Percentiles rank a stretch among this genome's conserved stretches.
These are phyloP conservation scores for Kwoniella sp. DNA, from an alignment of 768 basidiomycete genomes.

Conservation along the genomic window DNA sequence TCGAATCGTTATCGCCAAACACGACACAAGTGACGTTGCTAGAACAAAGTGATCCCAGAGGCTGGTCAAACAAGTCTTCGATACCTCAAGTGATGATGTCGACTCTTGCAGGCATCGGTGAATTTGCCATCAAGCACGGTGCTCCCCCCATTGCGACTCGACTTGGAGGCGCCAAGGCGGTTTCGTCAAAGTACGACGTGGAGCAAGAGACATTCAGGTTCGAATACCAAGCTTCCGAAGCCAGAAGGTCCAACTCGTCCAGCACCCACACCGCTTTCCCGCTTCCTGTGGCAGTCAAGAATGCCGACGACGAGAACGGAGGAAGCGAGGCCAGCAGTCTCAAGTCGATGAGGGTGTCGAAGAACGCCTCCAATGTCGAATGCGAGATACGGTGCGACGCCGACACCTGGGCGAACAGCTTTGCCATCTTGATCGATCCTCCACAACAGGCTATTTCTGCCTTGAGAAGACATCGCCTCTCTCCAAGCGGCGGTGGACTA, in stretches of 20 bases:
- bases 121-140: conserved; percentile 92
- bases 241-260: conserved; percentile 56
- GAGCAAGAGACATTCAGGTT: conserved; percentile 78
- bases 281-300: conserved; percentile 39
- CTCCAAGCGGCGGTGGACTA: conserved; percentile 82
- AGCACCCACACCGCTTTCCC: conserved; percentile 49
- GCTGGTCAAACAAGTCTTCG: conserved; percentile 92
- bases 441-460: conserved; percentile 81
- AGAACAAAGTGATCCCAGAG: conserved; percentile 95
- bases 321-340: conserved; percentile 34
- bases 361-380: conserved; percentile 63
- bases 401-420: conserved; percentile 71
- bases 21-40: conserved; percentile 90
- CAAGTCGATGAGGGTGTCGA: conserved; percentile 38
- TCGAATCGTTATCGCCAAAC: conserved; percentile 90
- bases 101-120: conserved; percentile 85
- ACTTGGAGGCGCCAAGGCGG: conserved; percentile 72
- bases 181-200: conserved; percentile 79
- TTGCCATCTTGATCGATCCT: conserved; percentile 73
- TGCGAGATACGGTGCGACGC: conserved; percentile 90
- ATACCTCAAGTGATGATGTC: conserved; percentile 94
- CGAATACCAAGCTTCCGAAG: conserved; percentile 66
- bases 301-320: conserved; percentile 61
- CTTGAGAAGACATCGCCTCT: conserved; percentile 82
- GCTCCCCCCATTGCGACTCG: conserved; percentile 91